Conservation (phyloP, 345 rosid genomes). For the Geranium brycei region DNA sequence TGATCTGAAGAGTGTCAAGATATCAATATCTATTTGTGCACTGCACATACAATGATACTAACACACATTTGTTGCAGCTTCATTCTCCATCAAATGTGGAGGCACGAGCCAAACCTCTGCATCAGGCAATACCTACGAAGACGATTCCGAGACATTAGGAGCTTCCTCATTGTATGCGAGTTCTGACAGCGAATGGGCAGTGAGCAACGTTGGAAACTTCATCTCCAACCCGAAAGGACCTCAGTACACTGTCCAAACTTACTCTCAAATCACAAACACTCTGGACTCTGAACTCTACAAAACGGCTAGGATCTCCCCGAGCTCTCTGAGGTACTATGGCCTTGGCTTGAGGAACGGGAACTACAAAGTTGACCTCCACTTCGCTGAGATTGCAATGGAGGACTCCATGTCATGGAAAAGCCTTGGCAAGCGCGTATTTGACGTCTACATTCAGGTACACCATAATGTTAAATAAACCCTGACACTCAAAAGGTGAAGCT, state of each 20-base stretch:
- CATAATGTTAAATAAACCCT: too few species aligned
- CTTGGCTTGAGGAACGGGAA: constrained; percentile 34
- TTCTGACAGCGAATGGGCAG: constrained; percentile 30
- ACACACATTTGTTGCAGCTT: constrained; percentile 20
- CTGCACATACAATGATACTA: too few species aligned
- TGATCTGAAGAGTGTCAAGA: too few species aligned
- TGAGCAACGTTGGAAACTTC: constrained; percentile 34
- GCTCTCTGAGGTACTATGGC: constrained; percentile 43
- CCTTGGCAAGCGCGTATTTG: constrained; percentile 41
- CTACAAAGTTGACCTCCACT: constrained; percentile 36
- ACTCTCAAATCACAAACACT: constrained; percentile 33
- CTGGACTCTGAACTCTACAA: constrained; percentile 40
- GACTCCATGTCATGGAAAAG: constrained; percentile 38
- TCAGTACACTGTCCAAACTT: constrained; percentile 20
- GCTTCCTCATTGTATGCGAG: constrained; percentile 32
- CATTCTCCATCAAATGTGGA: constrained; percentile 45
- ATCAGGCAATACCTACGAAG: constrained; percentile 25
- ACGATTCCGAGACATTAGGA: constrained; percentile 27
- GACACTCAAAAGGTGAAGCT: too few species aligned
- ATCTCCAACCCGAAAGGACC: constrained; percentile 33
- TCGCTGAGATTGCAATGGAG: constrained; percentile 43
- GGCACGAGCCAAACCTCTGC: constrained; percentile 33
- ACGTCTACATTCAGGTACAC: constrained; percentile 39
- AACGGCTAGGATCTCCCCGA: constrained; percentile 38
- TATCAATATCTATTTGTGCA: too few species aligned